These are phyloP conservation scores for Pseudonectria buxi DNA, from an alignment of 2,329 filamentous ascomycete species.

Conservation along the genomic window DNA sequence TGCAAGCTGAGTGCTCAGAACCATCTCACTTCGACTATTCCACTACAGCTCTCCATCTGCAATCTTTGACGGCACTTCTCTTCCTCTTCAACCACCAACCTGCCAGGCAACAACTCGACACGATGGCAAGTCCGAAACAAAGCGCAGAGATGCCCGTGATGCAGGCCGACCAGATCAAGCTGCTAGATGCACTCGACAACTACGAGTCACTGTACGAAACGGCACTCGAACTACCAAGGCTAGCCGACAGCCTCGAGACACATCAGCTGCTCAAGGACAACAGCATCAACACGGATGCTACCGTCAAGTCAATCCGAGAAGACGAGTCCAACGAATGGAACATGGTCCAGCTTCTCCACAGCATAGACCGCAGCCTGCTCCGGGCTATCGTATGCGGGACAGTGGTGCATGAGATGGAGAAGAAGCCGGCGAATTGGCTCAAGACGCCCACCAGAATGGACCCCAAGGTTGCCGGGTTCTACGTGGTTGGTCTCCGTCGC, in stretches of 20 bases:
- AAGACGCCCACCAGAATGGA: background rate
- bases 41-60: no score
- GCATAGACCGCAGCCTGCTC: background rate
- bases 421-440: background rate
- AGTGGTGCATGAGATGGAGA: slow-evolving; percentile 2
- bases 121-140: no score
- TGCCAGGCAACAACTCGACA: no score
- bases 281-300: background rate
- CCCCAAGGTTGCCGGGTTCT: slow-evolving; percentile 1
- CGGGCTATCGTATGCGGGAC: slow-evolving; percentile 1
- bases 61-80: no score
- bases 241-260: background rate
- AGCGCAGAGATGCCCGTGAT: slow-evolving; percentile 3
- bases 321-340: background rate
- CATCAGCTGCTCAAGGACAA: background rate
- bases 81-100: no score
- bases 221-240: background rate
- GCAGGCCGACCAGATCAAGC: background rate
- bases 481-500: slow-evolving; percentile 1
- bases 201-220: background rate
- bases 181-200: background rate
- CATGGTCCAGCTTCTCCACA: slow-evolving; percentile 2
- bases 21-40: no score
- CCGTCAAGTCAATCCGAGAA: background rate
- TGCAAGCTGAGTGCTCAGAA: no score